Base-by-base conservation (phyloP, 768 basidiomycete genomes). In the Trametes punicea region DNA sequence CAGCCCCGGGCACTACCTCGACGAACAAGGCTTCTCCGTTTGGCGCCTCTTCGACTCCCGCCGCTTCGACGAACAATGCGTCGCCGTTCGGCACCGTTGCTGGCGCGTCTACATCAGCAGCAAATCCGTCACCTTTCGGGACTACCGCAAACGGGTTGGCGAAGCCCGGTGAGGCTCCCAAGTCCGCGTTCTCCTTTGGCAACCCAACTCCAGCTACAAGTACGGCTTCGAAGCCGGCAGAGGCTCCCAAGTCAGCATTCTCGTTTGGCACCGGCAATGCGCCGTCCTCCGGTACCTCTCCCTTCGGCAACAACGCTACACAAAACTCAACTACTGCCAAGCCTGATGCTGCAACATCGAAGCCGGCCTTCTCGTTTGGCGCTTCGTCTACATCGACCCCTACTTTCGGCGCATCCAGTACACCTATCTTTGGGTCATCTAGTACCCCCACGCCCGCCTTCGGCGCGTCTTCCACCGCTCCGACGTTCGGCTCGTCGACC, bases 351-450 rank as follows among this genome's bases (percentile, higher is more conserved):
- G 23, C 47, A 8, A 38, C 26, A 4, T 3, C 40, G 42, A 56
- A 41, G 40, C 20, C 51, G 2, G n/a, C 57, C 3, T 48, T 33
- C 21, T 30, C 38, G 21, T 42, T 42, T 11, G 41, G 41, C 8
- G 20, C 41, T 42, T 25, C 42, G 25, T 44, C 47, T 38, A 31
- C 44, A 4, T 23, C 56, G 1, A 34, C 33, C 3, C 29, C 56
- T 7, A 29, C 36, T 5, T 45, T 47, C 23, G 47, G 45, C 27
- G 11, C 52, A 25, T 26, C 44, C 11, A 44, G 23, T 26, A 34
- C 51, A 6, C 39, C 69, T 11, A 42, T 64, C 13, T 70, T 73
- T 55, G n/a, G n/a, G n/a, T n/a, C n/a, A n/a, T n/a, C n/a, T n/a
- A n/a, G n/a, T n/a, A n/a, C n/a, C n/a, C n/a, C n/a, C n/a, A n/a